These are phyloP conservation scores for Fusarium oligoseptatum DNA, from an alignment of 2,329 filamentous ascomycete species.

Conservation along the genomic window DNA sequence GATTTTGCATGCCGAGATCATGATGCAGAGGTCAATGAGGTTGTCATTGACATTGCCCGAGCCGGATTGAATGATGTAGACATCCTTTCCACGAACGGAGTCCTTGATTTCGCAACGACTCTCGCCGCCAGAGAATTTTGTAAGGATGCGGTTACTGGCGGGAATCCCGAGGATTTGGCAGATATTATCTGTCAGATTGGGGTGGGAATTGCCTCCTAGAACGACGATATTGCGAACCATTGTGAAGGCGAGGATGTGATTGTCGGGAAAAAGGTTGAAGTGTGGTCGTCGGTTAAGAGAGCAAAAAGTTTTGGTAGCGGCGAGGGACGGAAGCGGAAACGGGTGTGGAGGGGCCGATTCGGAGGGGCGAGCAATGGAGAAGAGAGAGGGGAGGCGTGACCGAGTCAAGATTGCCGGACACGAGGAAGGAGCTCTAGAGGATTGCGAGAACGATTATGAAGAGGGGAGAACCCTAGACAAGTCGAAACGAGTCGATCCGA, in stretches of 20 bases:
- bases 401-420: constrained; percentile 18
- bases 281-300: constrained; percentile 28
- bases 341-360: constrained; percentile 47
- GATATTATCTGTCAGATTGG: constrained; percentile 85
- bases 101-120: constrained; percentile 96
- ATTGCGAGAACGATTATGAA: constrained; percentile 11
- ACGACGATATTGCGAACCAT: constrained; percentile 98
- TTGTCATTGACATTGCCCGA: constrained; percentile 95
- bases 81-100: constrained; percentile 97
- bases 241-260: constrained; percentile 40
- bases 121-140: constrained; percentile 95
- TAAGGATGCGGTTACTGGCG: constrained; percentile 84
- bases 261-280: constrained; percentile 21
- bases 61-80: constrained; percentile 97
- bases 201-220: constrained; percentile 93
- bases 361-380: constrained; percentile 39
- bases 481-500: constrained; percentile 32
- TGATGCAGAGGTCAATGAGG: constrained; percentile 96
- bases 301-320: constrained; percentile 45
- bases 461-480: constrained; percentile 27
- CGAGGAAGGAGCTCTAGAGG: constrained; percentile 18
- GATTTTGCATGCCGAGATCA: constrained; percentile 97
- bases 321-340: constrained; percentile 46
- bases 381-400: constrained; percentile 25
- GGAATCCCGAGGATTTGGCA: constrained; percentile 90